Conservation (phyloP, 2,329 filamentous ascomycete species). For the Colletotrichum noveboracense region DNA sequence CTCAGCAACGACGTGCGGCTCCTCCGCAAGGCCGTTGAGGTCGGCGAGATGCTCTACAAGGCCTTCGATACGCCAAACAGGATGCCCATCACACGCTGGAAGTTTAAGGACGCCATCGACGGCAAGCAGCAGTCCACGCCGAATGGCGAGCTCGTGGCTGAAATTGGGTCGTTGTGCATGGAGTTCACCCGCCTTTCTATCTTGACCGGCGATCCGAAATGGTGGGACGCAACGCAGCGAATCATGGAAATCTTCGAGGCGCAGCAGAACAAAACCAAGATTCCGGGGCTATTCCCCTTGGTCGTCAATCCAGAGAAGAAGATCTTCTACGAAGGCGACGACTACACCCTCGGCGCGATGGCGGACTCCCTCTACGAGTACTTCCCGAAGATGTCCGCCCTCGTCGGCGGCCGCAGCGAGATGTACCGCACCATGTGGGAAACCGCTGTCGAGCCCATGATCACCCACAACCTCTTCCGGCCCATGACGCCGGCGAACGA, state of each 20-base stretch:
- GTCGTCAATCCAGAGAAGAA: conserved; percentile 63
- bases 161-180: conserved; percentile 70
- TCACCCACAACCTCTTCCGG: conserved; percentile 70
- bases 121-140: conserved; percentile 18
- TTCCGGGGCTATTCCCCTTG: conserved; percentile 80
- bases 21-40: conserved; percentile 47
- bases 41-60: conserved; percentile 53
- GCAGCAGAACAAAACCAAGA: conserved; percentile 69
- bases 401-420: conserved; percentile 67
- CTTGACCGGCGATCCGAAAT: conserved; percentile 72
- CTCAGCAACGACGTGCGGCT: conserved; percentile 45
- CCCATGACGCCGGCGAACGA: conserved; percentile 67
- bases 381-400: conserved; percentile 64
- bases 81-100: conserved; percentile 42
- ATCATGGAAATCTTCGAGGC: conserved; percentile 74
- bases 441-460: conserved; percentile 61
- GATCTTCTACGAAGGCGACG: conserved; percentile 39
- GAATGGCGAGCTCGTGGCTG: conserved; percentile 52
- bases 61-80: conserved; percentile 55
- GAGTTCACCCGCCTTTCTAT: conserved; percentile 78
- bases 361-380: conserved; percentile 66
- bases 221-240: conserved; percentile 77
- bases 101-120: conserved; percentile 27
- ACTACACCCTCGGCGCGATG: conserved; percentile 59
- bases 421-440: conserved; percentile 71